Base-by-base conservation (phyloP, 148 eudicot genomes). In the Fagopyrum tataricum region DNA sequence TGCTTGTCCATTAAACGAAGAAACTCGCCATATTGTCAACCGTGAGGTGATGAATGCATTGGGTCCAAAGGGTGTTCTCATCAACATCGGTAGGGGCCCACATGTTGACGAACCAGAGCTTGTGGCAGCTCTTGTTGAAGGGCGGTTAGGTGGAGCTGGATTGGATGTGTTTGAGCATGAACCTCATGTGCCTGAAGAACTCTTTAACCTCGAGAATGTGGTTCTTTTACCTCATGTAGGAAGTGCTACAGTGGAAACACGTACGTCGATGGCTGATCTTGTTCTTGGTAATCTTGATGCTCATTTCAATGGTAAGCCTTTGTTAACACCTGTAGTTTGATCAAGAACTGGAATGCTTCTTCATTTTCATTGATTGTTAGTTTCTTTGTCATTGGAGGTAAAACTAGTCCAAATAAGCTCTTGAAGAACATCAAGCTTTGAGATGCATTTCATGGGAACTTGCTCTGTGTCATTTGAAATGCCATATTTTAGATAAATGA, bases 121-220 rank as follows among this genome's bases (percentile, higher is more conserved):
- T 7, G 88, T 94, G 4, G 81, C 90, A 52, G 97, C 98, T 17
- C 77, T 94, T 75, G 76, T 84, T 18, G 93, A 94, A 72, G 90
- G 95, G 40, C 79, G 93, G 64, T 23, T 94, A 58, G 97, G 87
- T 58, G 98, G 95, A 10, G 97, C 97, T 4, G 98, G 98, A 71
- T 86, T 91, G 15, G 98, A 93, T 81, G 98, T 93, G 53, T 93
- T 82, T 75, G 97, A 86, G 78, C 76, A 89, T 20, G 98, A 93
- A 61, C 98, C 98, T 1, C 71, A 85, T 24, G 92, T 91, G 51
- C 91, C 91, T n/a, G 87, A 89, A 75, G 80, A 83, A 71, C 80
- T 93, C 44, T 64, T 87, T 37, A 76, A 70, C 61, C 87, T 89
- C 13, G 88, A 88, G 12, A 91, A 94, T 75, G 98, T 87, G 11